Evolutionary conservation across 306 rosid genomes (phyloP), one percentile per base, ranked within the genome.

Genomic region (Lupinus albus): DNA sequence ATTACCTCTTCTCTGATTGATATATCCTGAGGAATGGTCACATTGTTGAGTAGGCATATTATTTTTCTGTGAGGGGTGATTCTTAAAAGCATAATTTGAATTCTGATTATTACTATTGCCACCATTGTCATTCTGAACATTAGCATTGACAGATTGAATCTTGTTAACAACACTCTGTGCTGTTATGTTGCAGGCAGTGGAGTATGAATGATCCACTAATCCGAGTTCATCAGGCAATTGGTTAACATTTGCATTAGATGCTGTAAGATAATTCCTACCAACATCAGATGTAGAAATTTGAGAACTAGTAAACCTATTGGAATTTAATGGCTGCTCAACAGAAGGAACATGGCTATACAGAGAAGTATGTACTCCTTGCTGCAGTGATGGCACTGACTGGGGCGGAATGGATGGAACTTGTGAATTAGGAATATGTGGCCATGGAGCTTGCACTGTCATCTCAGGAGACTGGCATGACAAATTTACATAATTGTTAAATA

Each of bases 151-250:
- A 73, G 76, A 59, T 85, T 71, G 84, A 68, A 77, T 74, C 76
- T 78, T 80, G 55, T 64, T 63, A 54, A 65, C 76, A 70, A 51
- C 68, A 77, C 33, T 58, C 20, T 68, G 79, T 5, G 76, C 54
- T n/a, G 82, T 72, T 32, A 76, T 70, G 79, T 81, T 87, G 21
- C 85, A 55, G 74, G 78, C 64, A 58, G 76, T 12, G 35, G 91
- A 46, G 67, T 78, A 79, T 61, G 89, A 73, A 11, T 87, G 76
- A 49, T 78, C 85, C 71, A 83, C 91, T 44, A 89, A 70, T 38
- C 87, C 96, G 56, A 89, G 88, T 78, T 89, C 92, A 79, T 84
- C 95, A 1, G 95, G 92, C 68, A 92, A 80, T 18, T 78, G 96
- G 77, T 81, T 76, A 49, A 81, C 88, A 33, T 81, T 67, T 41